phyloP scores from a whole-genome alignment of 768 basidiomycete species.

The Paxillus ammoniavirescens region DNA sequence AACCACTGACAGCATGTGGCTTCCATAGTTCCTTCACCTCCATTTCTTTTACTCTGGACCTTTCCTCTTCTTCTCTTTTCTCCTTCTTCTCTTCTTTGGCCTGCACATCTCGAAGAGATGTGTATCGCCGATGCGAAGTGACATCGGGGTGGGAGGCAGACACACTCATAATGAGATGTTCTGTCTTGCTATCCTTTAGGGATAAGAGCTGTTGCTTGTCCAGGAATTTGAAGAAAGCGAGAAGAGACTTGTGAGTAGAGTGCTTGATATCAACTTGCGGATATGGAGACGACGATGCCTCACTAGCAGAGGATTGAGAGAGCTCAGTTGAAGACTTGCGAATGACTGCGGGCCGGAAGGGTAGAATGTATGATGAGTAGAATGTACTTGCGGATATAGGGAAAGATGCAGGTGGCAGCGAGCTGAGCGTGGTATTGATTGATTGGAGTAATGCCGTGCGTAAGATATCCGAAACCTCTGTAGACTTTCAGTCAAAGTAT shows the following conservation, averaged over 20 bases:
- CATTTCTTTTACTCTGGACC: slow-evolving; percentile 47
- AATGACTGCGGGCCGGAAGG: slow-evolving; percentile 69
- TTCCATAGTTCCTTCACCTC: slow-evolving; percentile 74
- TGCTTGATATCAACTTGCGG: slow-evolving; percentile 69
- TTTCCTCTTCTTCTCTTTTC: slow-evolving; percentile 49
- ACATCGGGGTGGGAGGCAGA: slow-evolving; percentile 59
- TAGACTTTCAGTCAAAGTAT: not conserved
- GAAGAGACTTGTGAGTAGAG: slow-evolving; percentile 77
- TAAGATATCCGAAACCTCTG: slow-evolving; percentile 42
- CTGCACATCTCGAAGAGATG: slow-evolving; percentile 67
- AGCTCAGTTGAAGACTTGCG: slow-evolving; percentile 11
- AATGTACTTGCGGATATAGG: slow-evolving; percentile 76
- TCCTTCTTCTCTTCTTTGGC: slow-evolving; percentile 59
- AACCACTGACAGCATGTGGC: slow-evolving; percentile 50
- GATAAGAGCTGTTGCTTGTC: slow-evolving; percentile 75
- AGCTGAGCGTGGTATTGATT: slow-evolving; percentile 48
- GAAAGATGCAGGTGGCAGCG: slow-evolving; percentile 53
- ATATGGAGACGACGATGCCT: slow-evolving; percentile 29
- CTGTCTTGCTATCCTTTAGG: slow-evolving; percentile 58
- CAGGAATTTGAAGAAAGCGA: slow-evolving; percentile 72
- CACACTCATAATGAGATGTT: slow-evolving; percentile 55
- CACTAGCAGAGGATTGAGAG: slow-evolving; percentile 6
- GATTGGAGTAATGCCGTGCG: slow-evolving; percentile 65
- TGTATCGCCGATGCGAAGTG: slow-evolving; percentile 45
- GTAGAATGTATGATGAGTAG: slow-evolving; percentile 76